phyloP scores from a whole-genome alignment of 2,329 filamentous ascomycete species.

The Trichoderma citrinoviride region DNA sequence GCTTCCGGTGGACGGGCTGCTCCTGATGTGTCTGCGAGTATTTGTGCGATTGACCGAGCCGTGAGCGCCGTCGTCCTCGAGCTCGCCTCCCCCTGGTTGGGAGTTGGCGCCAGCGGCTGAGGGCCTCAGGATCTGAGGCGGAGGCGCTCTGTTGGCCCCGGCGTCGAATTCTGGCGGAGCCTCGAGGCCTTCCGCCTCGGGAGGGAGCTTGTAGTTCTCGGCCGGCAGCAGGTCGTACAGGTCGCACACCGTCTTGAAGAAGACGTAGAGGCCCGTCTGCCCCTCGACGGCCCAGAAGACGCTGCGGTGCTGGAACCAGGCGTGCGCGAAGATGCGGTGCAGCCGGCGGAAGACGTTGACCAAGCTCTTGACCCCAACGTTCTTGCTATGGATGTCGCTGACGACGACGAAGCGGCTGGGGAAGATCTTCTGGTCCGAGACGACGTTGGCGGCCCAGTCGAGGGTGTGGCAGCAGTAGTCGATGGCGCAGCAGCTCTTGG shows the following conservation, averaged over 20 bases:
- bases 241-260: slow-evolving; percentile 97
- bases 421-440: slow-evolving; percentile 94
- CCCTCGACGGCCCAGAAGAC: slow-evolving; percentile 94
- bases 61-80: slow-evolving; percentile 51
- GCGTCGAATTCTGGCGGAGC: slow-evolving; percentile 44
- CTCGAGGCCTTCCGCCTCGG: slow-evolving; percentile 85
- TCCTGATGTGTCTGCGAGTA: slow-evolving; percentile 76
- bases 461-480: slow-evolving; percentile 99
- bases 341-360: slow-evolving; percentile 93
- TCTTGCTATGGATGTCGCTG: slow-evolving; percentile 57
- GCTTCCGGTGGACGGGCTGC: slow-evolving; percentile 75
- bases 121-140: slow-evolving; percentile 40
- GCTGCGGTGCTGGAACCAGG: slow-evolving; percentile 95
- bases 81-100: slow-evolving; percentile 32
- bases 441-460: slow-evolving; percentile 93
- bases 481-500: slow-evolving; percentile 95
- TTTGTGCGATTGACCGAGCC: slow-evolving; percentile 58
- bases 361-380: slow-evolving; percentile 72
- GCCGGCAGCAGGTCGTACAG: slow-evolving; percentile 83
- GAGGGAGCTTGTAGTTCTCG: slow-evolving; percentile 93
- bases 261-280: slow-evolving; percentile 86
- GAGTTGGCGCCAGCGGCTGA: slow-evolving; percentile 18
- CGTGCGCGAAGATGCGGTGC: slow-evolving; percentile 96
- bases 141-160: slow-evolving; percentile 29
- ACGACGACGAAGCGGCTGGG: slow-evolving; percentile 71